phyloP scores from a whole-genome alignment of 306 rosid species.

The Luffa aegyptiaca region DNA sequence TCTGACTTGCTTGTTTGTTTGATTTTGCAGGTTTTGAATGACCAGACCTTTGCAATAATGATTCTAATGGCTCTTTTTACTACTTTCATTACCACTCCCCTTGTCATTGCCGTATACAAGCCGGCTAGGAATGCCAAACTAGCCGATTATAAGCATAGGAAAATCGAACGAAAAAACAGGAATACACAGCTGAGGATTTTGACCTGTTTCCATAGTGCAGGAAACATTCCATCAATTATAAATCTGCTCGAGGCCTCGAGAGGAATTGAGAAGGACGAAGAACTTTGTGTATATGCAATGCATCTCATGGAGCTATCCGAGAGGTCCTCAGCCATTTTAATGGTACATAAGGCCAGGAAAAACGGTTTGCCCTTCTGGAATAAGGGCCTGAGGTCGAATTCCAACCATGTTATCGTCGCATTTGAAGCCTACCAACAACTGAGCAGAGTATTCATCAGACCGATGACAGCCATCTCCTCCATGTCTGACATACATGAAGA shows the following conservation, averaged over 20 bases:
- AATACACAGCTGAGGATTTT: slow-evolving; percentile 55
- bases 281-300: slow-evolving; percentile 67
- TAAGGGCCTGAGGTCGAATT: slow-evolving; percentile 24
- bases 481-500: slow-evolving; percentile 63
- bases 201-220: slow-evolving; percentile 52
- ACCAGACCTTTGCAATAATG: slow-evolving; percentile 86
- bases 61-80: slow-evolving; percentile 86
- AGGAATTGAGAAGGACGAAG: slow-evolving; percentile 44
- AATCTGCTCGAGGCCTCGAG: slow-evolving; percentile 74
- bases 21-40: slow-evolving; percentile 71
- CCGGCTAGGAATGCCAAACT: slow-evolving; percentile 38
- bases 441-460: slow-evolving; percentile 49
- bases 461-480: slow-evolving; percentile 81
- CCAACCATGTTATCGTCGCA: slow-evolving; percentile 41
- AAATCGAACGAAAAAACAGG: slow-evolving; percentile 38
- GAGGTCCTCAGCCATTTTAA: slow-evolving; percentile 70
- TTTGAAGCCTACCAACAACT: slow-evolving; percentile 67
- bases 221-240: slow-evolving; percentile 59
- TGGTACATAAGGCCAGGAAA: slow-evolving; percentile 70
- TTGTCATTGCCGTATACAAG: slow-evolving; percentile 47
- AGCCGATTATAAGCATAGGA: slow-evolving; percentile 48
- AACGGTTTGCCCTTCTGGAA: slow-evolving; percentile 81
- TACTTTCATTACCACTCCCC: slow-evolving; percentile 76
- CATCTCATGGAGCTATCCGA: slow-evolving; percentile 81
- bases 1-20: background rate